A percentile compares a stretch with the other conserved stretches of the same genome.
phyloP scores from a whole-genome alignment of 305 asterid genomes.

The Solanum hybrid region DNA sequence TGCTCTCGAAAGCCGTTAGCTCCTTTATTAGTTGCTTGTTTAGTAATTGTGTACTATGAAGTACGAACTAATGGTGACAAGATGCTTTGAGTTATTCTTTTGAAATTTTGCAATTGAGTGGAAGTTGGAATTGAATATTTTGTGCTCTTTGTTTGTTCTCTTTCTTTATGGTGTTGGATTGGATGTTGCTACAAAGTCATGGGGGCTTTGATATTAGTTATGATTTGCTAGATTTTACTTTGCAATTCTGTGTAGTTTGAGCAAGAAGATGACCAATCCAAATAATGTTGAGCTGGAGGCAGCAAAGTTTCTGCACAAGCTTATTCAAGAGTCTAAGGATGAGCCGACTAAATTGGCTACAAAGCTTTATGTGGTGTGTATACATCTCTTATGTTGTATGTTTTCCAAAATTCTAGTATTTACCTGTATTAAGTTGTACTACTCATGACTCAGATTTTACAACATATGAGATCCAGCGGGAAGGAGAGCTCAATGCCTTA shows the following conservation, averaged over 20 bases:
- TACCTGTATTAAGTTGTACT: background rate
- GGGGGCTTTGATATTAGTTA: background rate
- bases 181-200: background rate
- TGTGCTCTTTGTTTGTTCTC: background rate
- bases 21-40: background rate
- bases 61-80: background rate
- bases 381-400: constrained; percentile 8
- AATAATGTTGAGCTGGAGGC: constrained; percentile 97
- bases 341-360: constrained; percentile 97
- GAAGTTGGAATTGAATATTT: background rate
- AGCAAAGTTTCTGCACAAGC: constrained; percentile 92
- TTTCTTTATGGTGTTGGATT: background rate
- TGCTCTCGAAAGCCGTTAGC: background rate
- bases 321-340: constrained; percentile 91
- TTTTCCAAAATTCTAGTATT: background rate
- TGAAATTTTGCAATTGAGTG: background rate
- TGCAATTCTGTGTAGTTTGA: constrained; percentile 14
- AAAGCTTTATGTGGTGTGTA: constrained; percentile 81
- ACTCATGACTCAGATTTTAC: constrained; percentile 56
- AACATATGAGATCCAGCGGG: constrained; percentile 96
- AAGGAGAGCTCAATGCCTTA: constrained; percentile 96
- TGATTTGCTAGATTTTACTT: background rate
- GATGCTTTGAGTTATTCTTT: background rate
- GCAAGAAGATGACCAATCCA: constrained; percentile 54
- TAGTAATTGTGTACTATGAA: background rate